A percentile compares a stretch with the other conserved stretches of the same genome.
phyloP scores from a whole-genome alignment of 2,329 filamentous ascomycete genomes.

The Rhytidhysteron rufulum region DNA sequence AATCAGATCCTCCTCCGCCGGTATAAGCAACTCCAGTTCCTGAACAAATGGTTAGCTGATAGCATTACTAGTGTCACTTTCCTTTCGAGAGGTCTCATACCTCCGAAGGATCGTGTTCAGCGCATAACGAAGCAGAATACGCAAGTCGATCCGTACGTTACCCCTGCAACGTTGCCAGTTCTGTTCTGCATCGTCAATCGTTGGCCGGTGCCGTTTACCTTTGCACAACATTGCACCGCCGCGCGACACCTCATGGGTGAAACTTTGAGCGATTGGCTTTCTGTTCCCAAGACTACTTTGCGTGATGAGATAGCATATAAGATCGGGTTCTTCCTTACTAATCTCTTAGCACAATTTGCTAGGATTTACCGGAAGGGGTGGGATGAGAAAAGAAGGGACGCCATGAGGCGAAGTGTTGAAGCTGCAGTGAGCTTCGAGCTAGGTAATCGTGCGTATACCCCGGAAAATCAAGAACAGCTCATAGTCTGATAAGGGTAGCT shows the following conservation, averaged over 20 bases:
- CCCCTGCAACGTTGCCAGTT: conserved; percentile 1
- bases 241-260: conserved; percentile 1
- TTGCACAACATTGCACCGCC: not conserved
- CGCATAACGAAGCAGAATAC: not conserved
- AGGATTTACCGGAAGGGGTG: not conserved
- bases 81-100: not conserved
- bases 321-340: not conserved
- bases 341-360: not conserved
- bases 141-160: not conserved
- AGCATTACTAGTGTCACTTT: not conserved
- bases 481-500: too few species aligned
- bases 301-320: not conserved
- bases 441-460: not conserved
- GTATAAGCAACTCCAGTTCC: too few species aligned
- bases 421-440: not conserved
- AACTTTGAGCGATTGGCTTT: conserved; percentile 1
- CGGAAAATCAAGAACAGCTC: too few species aligned
- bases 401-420: conserved; percentile 1
- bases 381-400: not conserved
- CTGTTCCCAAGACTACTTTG: not conserved
- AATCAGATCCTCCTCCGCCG: not conserved
- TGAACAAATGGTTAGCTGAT: too few species aligned
- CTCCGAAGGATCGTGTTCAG: not conserved
- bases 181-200: not conserved
- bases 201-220: conserved; percentile 1